These are phyloP conservation scores for Hyaloscypha hepaticicola DNA, from an alignment of 495 filamentous ascomycete genomes.

Conservation along the genomic window DNA sequence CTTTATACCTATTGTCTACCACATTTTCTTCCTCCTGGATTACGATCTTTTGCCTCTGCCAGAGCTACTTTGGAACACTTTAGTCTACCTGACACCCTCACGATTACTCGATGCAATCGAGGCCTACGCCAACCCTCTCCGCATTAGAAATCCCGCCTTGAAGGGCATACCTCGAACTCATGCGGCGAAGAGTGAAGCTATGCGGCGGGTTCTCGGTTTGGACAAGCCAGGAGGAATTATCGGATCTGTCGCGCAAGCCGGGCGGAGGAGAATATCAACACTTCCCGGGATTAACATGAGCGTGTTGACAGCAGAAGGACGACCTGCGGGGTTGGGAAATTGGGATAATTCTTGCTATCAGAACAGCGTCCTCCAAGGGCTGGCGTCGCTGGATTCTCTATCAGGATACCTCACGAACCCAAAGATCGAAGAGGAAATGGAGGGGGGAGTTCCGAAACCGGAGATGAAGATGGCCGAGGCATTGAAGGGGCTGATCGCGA, in stretches of 20 bases:
- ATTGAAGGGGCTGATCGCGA: conserved; percentile 61
- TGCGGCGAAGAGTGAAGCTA: conserved; percentile 64
- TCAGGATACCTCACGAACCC: conserved; percentile 47
- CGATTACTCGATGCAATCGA: conserved; percentile 61
- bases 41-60: conserved; percentile 36
- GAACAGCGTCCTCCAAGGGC: conserved; percentile 88
- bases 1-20: conserved; percentile 44
- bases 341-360: conserved; percentile 96
- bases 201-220: conserved; percentile 66
- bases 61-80: conserved; percentile 59
- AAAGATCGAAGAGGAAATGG: conserved; percentile 30
- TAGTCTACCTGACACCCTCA: conserved; percentile 62
- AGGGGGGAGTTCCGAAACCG: conserved; percentile 37
- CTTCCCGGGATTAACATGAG: conserved; percentile 28
- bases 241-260: conserved; percentile 27
- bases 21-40: conserved; percentile 37
- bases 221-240: conserved; percentile 45
- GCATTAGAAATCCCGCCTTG: conserved; percentile 29
- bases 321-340: conserved; percentile 81
- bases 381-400: conserved; percentile 72
- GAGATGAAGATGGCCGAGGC: conserved; percentile 49
- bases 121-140: conserved; percentile 27
- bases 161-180: conserved; percentile 37
- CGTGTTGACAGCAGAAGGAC: conserved; percentile 27
- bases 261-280: conserved; percentile 27